Percentiles rank a stretch among this genome's conserved stretches.
Conservation (phyloP, 1,284 basidiomycete genomes). For the Moesziomyces antarcticus region DNA sequence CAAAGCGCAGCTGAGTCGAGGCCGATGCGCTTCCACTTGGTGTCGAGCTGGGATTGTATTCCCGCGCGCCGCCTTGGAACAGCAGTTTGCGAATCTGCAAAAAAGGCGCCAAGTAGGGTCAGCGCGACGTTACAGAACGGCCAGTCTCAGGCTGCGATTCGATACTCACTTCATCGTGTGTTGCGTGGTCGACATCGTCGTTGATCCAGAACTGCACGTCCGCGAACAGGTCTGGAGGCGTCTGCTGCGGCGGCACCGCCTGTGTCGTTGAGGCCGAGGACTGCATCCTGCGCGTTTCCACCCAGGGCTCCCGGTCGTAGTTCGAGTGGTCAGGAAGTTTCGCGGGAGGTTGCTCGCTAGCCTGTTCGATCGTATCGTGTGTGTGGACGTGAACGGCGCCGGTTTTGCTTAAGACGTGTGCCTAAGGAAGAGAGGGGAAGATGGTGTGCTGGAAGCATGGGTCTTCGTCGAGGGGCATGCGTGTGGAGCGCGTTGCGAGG, state of each 20-base stretch:
- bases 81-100: constrained; percentile 18
- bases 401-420: neutral
- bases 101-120: neutral
- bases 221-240: constrained; percentile 25
- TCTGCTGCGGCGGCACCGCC: neutral
- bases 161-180: constrained; percentile 22
- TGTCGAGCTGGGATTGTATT: constrained; percentile 2
- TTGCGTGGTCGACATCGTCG: constrained; percentile 33
- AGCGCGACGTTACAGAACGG: neutral
- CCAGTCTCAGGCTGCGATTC: no score
- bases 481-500: neutral
- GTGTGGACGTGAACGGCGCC: no score
- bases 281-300: constrained; percentile 6
- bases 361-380: no score
- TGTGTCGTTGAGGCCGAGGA: neutral
- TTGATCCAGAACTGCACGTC: constrained; percentile 43
- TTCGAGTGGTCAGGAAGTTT: neutral
- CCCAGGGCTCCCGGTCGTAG: neutral
- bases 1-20: constrained; percentile 14
- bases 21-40: constrained; percentile 12
- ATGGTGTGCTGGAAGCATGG: neutral
- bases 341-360: no score
- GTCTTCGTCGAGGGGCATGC: neutral
- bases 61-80: constrained; percentile 6
- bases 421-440: neutral